Percentiles rank a stretch among this genome's conserved stretches.
Conservation (phyloP, 2,329 filamentous ascomycete genomes). For the Venturiaceae sp. region DNA sequence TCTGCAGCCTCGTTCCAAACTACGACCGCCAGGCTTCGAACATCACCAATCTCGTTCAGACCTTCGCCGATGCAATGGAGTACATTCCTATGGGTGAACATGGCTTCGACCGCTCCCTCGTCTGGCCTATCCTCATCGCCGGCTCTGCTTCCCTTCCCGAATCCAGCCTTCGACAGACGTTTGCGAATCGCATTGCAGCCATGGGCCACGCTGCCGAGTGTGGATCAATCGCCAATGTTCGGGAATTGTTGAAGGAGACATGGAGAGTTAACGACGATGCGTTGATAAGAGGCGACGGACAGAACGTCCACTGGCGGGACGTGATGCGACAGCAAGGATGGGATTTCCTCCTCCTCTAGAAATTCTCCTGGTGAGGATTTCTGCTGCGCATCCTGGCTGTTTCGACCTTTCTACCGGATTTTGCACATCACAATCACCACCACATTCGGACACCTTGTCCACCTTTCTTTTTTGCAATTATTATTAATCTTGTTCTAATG, state of each 20-base stretch:
- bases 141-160: slow-evolving; percentile 66
- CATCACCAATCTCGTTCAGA: slow-evolving; percentile 67
- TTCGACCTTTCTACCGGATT: no score
- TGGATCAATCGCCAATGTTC: slow-evolving; percentile 79
- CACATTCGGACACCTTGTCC: slow-evolving; percentile 17
- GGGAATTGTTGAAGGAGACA: slow-evolving; percentile 67
- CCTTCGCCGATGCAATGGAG: slow-evolving; percentile 65
- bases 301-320: slow-evolving; percentile 87
- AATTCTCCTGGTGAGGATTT: slow-evolving; percentile 5
- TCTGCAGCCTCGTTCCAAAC: slow-evolving; percentile 90
- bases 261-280: slow-evolving; percentile 68
- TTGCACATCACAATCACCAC: slow-evolving; percentile 12
- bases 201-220: slow-evolving; percentile 70
- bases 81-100: slow-evolving; percentile 71
- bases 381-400: slow-evolving; percentile 10
- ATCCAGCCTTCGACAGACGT: slow-evolving; percentile 68
- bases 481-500: slow-evolving; percentile 1
- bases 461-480: slow-evolving; percentile 5
- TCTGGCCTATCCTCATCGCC: slow-evolving; percentile 87
- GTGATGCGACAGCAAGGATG: slow-evolving; percentile 85
- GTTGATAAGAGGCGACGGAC: slow-evolving; percentile 36
- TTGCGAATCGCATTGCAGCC: slow-evolving; percentile 62
- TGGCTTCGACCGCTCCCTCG: slow-evolving; percentile 82
- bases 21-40: slow-evolving; percentile 67
- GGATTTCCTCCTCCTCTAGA: slow-evolving; percentile 83